phyloP scores from a whole-genome alignment of 1,139 yeast species.

The Protomyces lactucae-debilis region DNA sequence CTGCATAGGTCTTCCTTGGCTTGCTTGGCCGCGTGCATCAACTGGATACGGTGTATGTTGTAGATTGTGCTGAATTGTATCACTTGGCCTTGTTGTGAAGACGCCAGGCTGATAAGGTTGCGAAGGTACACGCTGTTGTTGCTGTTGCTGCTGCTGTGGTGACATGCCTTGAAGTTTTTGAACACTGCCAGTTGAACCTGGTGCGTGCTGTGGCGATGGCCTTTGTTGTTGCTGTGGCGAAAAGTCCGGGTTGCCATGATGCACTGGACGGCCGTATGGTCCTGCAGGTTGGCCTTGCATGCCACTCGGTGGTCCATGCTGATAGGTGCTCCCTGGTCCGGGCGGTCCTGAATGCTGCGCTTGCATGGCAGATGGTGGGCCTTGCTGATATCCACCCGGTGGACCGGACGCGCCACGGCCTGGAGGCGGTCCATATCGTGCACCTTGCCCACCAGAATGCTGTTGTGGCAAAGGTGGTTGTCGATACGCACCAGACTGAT shows the following conservation, averaged over 20 bases:
- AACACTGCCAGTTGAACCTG: too few relatives aligned
- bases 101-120: background rate
- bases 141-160: background rate
- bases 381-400: background rate
- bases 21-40: background rate
- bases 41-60: background rate
- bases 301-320: background rate
- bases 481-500: slow-evolving; percentile 16
- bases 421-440: background rate
- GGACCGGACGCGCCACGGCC: background rate
- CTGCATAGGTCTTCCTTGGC: background rate
- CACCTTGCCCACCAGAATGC: background rate
- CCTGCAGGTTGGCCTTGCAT: background rate
- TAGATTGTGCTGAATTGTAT: background rate
- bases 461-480: background rate
- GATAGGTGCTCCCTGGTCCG: background rate
- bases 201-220: too few relatives aligned
- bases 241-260: background rate
- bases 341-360: background rate
- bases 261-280: too few relatives aligned
- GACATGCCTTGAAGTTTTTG: too few relatives aligned
- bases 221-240: background rate
- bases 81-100: background rate
- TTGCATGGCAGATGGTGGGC: background rate
- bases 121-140: background rate